Percentiles rank a stretch among this genome's conserved stretches.
phyloP scores from a whole-genome alignment of 345 rosid species.

The Aquilaria malaccensis region DNA sequence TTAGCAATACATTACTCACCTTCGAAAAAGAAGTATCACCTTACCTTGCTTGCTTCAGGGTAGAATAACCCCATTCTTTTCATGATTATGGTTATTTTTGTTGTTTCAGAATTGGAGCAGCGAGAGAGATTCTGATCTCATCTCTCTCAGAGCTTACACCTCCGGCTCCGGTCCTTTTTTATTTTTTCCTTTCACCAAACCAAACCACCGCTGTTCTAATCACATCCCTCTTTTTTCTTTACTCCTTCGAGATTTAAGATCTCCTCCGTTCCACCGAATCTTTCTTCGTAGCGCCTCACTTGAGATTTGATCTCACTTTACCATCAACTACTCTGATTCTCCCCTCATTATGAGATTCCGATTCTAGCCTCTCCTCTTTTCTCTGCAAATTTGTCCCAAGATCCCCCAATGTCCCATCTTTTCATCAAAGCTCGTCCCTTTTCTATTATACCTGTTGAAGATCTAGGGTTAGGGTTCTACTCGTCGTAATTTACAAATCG shows the following conservation, averaged over 20 bases:
- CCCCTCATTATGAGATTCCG: constrained; percentile 25
- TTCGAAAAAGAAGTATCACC: too few species aligned
- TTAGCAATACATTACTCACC: too few species aligned
- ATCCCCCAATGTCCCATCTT: constrained; percentile 9
- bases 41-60: too few species aligned
- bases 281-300: constrained; percentile 3
- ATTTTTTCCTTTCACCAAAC: too few species aligned
- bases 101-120: too few species aligned
- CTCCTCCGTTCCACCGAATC: constrained; percentile 3
- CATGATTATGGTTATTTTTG: too few species aligned
- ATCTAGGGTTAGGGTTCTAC: constrained; percentile 19
- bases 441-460: constrained; percentile 28
- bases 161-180: too few species aligned
- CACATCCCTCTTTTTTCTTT: not conserved
- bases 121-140: too few species aligned
- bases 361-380: constrained; percentile 7
- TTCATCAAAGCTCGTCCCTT: constrained; percentile 4
- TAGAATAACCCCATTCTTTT: too few species aligned
- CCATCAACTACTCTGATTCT: constrained; percentile 3
- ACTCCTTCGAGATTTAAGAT: constrained; percentile 9
- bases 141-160: too few species aligned
- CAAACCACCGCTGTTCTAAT: not conserved
- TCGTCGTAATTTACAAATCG: constrained; percentile 11
- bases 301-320: constrained; percentile 17
- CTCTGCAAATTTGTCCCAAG: constrained; percentile 14